Evolutionary conservation across 768 basidiomycete species (phyloP).

Genomic region (Boletellus ananiceps): DNA sequence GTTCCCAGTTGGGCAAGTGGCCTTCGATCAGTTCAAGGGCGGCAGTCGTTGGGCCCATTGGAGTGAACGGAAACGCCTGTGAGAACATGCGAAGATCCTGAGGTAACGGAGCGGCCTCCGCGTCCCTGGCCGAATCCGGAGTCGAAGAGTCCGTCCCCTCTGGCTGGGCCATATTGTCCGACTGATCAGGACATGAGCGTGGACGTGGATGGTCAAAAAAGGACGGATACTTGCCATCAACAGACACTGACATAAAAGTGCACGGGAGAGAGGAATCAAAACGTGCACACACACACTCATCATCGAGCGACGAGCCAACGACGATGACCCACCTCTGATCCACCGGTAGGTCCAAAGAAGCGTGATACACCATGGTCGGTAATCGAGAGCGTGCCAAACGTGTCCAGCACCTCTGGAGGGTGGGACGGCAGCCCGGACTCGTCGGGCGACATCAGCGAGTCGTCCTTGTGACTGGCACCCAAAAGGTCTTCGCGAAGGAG

Average conservation of each 20-base stretch:
- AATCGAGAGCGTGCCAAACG: constrained; percentile 58
- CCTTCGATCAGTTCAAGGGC: constrained; percentile 48
- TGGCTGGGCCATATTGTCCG: constrained; percentile 18
- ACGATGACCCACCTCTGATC: constrained; percentile 51
- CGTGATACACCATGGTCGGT: constrained; percentile 56
- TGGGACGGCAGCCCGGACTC: constrained; percentile 11
- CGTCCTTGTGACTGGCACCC: constrained; percentile 27
- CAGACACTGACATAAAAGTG: constrained; percentile 24
- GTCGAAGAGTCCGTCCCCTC: constrained; percentile 16
- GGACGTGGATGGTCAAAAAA: background rate
- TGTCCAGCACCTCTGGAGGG: constrained; percentile 46
- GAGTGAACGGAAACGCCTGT: constrained; percentile 60
- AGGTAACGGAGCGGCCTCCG: constrained; percentile 27
- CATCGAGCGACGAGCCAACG: background rate
- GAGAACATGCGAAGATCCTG: constrained; percentile 46
- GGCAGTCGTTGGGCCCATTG: constrained; percentile 44
- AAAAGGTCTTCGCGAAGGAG: constrained; percentile 53
- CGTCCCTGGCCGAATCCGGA: constrained; percentile 26
- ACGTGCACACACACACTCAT: background rate
- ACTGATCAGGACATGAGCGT: constrained; percentile 18
- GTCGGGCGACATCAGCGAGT: constrained; percentile 22
- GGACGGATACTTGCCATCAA: constrained; percentile 27
- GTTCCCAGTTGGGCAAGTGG: constrained; percentile 51
- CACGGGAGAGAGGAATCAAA: constrained; percentile 2
- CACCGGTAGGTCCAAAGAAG: constrained; percentile 65